Evolutionary conservation across 768 basidiomycete species (phyloP), one percentile per base, ranked within the genome.

Genomic region (Lyophyllum decastes): DNA sequence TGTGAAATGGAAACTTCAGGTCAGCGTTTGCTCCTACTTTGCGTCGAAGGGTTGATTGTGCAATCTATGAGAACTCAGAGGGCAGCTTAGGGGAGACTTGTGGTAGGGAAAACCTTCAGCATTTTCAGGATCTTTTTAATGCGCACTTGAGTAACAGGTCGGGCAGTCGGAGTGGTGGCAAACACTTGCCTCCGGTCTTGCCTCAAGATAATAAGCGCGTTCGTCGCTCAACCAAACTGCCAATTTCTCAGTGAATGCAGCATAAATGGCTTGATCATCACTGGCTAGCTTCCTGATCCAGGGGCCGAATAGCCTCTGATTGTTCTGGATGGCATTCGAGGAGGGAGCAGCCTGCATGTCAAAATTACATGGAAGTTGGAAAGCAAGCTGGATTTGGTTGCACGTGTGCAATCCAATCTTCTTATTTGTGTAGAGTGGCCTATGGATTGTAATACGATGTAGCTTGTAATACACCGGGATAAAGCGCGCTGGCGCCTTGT

Each of bases 141-240:
- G 41, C 17, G 49, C 30, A 26, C 24, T 43, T 51, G 30, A 56
- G 47, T 6, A 52, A 63, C 22, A 59, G 50, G 33, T 61, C 17
- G 11, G 19, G 14, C 38, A 12, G 61, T n/a, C 56, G 38, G 4
- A 47, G 7, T 4, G 5, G n/a, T n/a, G 24, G 41, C 7, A 8
- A 4, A 48, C 8, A 64, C 72, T 58, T 57, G 83, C 85, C 70
- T 80, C 76, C 45, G 74, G 76, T 34, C 81, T 76, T 43, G 82
- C 84, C 30, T 59, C 71, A 0, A 66, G 47, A 63, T 86, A 86
- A 62, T 86, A 86, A 1, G 84, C 84, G 60, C 77, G 78, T 41
- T 75, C 72, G 50, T 78, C 76, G 24, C 64, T 48, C 41, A 84
- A 64, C 82, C 82, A 86, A 2, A n/a, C 5, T 1, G 72, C 67